phyloP scores from a whole-genome alignment of 345 rosid species.

The Lepidium sativum region DNA sequence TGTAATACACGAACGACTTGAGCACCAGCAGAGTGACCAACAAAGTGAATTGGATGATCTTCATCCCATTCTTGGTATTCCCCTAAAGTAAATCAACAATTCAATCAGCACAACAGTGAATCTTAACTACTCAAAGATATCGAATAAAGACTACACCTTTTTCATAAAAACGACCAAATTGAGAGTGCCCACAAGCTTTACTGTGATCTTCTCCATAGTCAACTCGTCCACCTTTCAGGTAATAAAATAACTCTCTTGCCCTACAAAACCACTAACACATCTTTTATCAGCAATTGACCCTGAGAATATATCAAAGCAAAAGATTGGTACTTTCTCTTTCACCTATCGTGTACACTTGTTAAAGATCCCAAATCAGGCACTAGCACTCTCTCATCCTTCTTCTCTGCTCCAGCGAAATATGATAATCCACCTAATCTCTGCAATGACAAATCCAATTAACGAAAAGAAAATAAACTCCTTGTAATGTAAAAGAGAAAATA shows the following conservation, averaged over 20 bases:
- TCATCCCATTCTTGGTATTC: slow-evolving; percentile 91
- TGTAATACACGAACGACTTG: slow-evolving; percentile 98
- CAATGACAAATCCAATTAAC: slow-evolving; percentile 8
- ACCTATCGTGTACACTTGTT: slow-evolving; percentile 87
- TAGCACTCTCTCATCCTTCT: slow-evolving; percentile 87
- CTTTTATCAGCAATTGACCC: not conserved
- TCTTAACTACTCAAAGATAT: not conserved
- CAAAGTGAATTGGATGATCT: slow-evolving; percentile 91
- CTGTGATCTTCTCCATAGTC: slow-evolving; percentile 98
- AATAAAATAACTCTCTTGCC: slow-evolving; percentile 94
- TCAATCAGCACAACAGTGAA: slow-evolving; percentile 8
- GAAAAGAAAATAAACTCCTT: not conserved
- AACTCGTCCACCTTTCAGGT: slow-evolving; percentile 84
- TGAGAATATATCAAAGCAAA: slow-evolving; percentile 3
- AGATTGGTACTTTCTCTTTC: not conserved
- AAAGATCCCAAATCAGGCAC: slow-evolving; percentile 98
- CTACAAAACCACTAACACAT: slow-evolving; percentile 32
- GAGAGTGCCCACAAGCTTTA: slow-evolving; percentile 80
- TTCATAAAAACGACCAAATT: slow-evolving; percentile 71
- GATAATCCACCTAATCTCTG: slow-evolving; percentile 87
- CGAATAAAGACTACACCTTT: slow-evolving; percentile 38
- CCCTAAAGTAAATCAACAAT: slow-evolving; percentile 38
- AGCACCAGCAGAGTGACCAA: slow-evolving; percentile 98
- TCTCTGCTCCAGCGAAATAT: slow-evolving; percentile 98
- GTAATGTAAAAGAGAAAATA: not conserved